Base-by-base conservation (phyloP, 768 basidiomycete species). In the Mrakia blollopis region DNA sequence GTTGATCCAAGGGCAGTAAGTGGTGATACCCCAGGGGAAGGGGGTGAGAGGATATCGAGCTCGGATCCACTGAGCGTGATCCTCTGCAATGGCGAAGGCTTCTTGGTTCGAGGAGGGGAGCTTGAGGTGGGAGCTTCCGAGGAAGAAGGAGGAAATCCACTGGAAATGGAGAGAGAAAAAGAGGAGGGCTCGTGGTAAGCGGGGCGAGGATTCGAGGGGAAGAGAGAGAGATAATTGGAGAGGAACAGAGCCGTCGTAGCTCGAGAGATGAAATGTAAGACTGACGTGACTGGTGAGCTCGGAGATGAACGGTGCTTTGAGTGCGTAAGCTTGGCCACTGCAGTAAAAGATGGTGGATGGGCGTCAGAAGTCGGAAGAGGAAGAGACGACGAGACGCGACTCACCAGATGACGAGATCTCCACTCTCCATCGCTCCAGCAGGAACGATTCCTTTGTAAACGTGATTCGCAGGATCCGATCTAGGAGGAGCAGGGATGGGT, bases 81-180 rank as follows among this genome's bases (percentile, higher is more conserved):
- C 21, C 21, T 68, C 37, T 2, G 65, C 39, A 3, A 14, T 11
- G 21, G 21, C 65, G 37, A 39, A 68, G 9, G 65, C 65, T 39
- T 39, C 21, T 25, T 68, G 37, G 37, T 44, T 41, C 10, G 65
- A 5, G 37, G 65, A 35, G 35, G 37, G 65, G 32, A 41, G 16
- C 0, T 23, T 39, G 37, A 68, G 65, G n/a, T 68, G 65, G 16
- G 65, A n/a, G 39, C 18, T 39, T 18, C 5, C 21, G 21, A 68
- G 25, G 65, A 68, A 68, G 65, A 44, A 68, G 35, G 65, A 68
- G 2, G 37, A 68, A 7, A 68, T 68, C 65, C 65, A 68, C 35
- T 68, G 65, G 10, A 8, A 68, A 37, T 7, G n/a, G n/a, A n/a
- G 13, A 50, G 47, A 2, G 9, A 14, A 47, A 16, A 16, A 47